phyloP scores from a whole-genome alignment of 2,329 filamentous ascomycete genomes.

The Phaeosphaeriaceae sp. region DNA sequence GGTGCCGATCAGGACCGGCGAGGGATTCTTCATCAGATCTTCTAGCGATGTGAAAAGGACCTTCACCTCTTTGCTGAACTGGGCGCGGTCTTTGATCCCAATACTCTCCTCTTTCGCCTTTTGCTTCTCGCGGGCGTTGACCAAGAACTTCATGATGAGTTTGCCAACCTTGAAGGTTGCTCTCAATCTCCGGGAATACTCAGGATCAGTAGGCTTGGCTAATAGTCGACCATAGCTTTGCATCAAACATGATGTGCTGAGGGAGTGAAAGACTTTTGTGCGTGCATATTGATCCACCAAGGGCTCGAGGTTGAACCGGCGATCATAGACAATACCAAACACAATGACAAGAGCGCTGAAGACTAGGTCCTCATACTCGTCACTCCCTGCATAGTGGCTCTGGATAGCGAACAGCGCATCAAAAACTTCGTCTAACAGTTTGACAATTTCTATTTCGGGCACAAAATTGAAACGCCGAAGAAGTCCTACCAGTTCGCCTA shows the following conservation, averaged over 20 bases:
- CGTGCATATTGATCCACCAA: conserved; percentile 92
- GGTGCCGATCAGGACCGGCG: conserved; percentile 86
- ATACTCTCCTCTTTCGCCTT: conserved; percentile 87
- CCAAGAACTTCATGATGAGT: conserved; percentile 93
- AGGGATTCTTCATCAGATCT: conserved; percentile 83
- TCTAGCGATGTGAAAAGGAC: conserved; percentile 91
- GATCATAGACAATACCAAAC: conserved; percentile 90
- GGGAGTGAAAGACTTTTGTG: conserved; percentile 88
- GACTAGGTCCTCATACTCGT: conserved; percentile 90
- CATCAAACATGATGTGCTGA: conserved; percentile 86
- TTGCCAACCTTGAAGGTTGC: conserved; percentile 94
- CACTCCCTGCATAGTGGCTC: conserved; percentile 87
- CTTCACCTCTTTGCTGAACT: conserved; percentile 83
- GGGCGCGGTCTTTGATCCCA: conserved; percentile 75
- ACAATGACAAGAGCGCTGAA: conserved; percentile 91
- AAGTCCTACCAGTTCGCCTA: conserved; percentile 73
- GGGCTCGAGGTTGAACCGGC: conserved; percentile 88
- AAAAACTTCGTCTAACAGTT: conserved; percentile 86
- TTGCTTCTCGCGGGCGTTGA: conserved; percentile 84
- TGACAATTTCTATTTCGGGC: conserved; percentile 96
- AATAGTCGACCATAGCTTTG: conserved; percentile 85
- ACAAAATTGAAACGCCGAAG: conserved; percentile 89
- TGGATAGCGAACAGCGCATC: conserved; percentile 90
- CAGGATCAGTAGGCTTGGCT: conserved; percentile 79
- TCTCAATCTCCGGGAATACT: conserved; percentile 81